These are phyloP conservation scores for Dioscorea dumetorum DNA, from an alignment of 106 monocot species.

Conservation along the genomic window DNA sequence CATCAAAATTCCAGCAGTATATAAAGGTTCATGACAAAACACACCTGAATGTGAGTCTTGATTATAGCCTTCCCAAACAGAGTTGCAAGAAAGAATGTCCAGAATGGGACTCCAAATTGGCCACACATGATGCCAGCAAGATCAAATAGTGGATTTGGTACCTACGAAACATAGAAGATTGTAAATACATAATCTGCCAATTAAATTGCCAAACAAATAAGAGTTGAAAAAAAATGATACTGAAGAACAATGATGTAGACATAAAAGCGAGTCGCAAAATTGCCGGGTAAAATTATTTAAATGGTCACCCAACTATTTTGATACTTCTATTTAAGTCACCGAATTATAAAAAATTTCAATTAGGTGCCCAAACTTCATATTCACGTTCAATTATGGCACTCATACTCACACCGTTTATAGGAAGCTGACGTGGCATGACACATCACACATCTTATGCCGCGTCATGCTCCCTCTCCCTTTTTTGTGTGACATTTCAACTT, in stretches of 20 bases:
- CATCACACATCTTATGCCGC: too few relatives aligned
- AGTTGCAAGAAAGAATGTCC: slow-evolving; percentile 88
- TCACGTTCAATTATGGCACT: too few relatives aligned
- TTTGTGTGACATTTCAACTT: too few relatives aligned
- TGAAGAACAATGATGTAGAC: background rate
- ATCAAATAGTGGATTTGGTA: slow-evolving; percentile 91
- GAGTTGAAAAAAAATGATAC: background rate
- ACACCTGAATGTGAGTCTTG: slow-evolving; percentile 81
- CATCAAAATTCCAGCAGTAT: background rate
- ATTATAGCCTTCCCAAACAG: slow-evolving; percentile 79
- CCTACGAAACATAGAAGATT: slow-evolving; percentile 23
- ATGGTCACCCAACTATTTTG: too few relatives aligned
- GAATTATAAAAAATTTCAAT: too few relatives aligned
- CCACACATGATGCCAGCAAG: slow-evolving; percentile 93
- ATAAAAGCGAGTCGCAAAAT: background rate
- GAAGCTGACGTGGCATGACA: too few relatives aligned
- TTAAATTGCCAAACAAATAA: background rate
- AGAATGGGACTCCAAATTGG: slow-evolving; percentile 78
- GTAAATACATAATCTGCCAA: background rate
- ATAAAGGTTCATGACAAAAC: background rate
- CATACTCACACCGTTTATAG: too few relatives aligned
- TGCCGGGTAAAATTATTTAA: too few relatives aligned
- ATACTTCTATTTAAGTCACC: too few relatives aligned
- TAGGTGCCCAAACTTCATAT: too few relatives aligned
- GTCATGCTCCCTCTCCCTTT: too few relatives aligned